These are phyloP conservation scores for Lithospermum erythrorhizon DNA, from an alignment of 257 asterid genomes.

Conservation along the genomic window DNA sequence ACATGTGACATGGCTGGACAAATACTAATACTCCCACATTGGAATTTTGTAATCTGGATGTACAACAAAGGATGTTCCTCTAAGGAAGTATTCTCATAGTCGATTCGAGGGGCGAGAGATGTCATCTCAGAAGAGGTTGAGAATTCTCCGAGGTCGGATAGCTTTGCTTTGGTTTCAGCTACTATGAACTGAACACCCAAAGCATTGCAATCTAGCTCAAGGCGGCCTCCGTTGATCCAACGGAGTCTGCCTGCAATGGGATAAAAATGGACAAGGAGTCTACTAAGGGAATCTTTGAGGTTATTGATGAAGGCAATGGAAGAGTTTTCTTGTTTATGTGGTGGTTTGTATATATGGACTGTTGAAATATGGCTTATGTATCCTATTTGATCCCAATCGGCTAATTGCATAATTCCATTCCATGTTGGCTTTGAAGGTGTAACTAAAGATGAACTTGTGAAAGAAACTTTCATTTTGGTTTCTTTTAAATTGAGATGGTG, in stretches of 20 bases:
- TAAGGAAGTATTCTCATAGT: not conserved
- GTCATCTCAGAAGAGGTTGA: not conserved
- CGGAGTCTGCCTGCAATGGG: slow-evolving; percentile 4
- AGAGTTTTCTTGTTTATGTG: not conserved
- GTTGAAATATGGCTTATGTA: slow-evolving; percentile 2
- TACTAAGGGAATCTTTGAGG: slow-evolving; percentile 1
- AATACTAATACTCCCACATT: slow-evolving; percentile 16
- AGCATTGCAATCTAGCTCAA: slow-evolving; percentile 5
- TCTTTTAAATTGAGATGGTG: not conserved
- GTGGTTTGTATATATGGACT: not conserved
- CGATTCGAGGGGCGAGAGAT: not conserved
- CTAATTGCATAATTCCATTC: not conserved
- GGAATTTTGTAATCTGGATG: slow-evolving; percentile 4
- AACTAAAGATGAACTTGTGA: not conserved
- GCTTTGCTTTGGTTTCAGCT: not conserved
- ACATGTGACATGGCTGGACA: slow-evolving; percentile 12
- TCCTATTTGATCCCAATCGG: slow-evolving; percentile 1
- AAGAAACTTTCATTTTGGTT: not conserved
- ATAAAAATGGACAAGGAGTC: not conserved
- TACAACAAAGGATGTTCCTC: not conserved
- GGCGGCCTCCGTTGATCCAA: slow-evolving; percentile 4
- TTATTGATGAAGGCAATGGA: not conserved
- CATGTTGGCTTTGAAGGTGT: slow-evolving; percentile 1
- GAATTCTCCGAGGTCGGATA: not conserved
- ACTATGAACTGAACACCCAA: not conserved